Evolutionary conservation across 2,329 filamentous ascomycete genomes (phyloP).

Genomic region (Colletotrichum paranaense): DNA sequence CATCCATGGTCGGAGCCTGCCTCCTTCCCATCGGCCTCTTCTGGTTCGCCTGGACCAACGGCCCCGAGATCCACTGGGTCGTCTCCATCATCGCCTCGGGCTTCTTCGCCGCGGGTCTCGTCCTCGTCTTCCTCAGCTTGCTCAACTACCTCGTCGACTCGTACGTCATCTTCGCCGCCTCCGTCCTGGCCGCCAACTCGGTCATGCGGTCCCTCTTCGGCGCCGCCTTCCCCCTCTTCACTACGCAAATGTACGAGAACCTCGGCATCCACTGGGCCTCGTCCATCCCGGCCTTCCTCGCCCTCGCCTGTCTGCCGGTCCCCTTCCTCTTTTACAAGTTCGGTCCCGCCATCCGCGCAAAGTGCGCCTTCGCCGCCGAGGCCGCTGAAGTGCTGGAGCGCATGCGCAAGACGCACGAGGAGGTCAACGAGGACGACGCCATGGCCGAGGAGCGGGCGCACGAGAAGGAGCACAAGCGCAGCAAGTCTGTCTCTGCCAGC

Average conservation of each 20-base stretch:
- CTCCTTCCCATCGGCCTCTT: conserved; percentile 65
- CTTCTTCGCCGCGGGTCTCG: conserved; percentile 50
- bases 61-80: conserved; percentile 60
- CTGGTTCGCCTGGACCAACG: conserved; percentile 69
- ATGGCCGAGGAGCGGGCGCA: conserved; percentile 32
- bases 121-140: conserved; percentile 65
- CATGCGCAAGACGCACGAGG: conserved; percentile 46
- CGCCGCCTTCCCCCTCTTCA: conserved; percentile 80
- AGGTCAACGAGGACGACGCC: conserved; percentile 31
- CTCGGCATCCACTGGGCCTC: conserved; percentile 82
- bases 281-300: conserved; percentile 79
- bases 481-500: not conserved
- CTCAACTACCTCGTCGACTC: conserved; percentile 68
- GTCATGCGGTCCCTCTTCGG: conserved; percentile 79
- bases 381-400: conserved; percentile 69
- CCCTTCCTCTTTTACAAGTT: conserved; percentile 83
- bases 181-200: conserved; percentile 77
- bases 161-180: conserved; percentile 77
- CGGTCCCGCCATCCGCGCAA: conserved; percentile 60
- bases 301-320: conserved; percentile 77
- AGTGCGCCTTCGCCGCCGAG: conserved; percentile 66
- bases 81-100: conserved; percentile 52
- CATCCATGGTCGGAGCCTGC: conserved; percentile 65
- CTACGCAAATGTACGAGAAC: conserved; percentile 65
- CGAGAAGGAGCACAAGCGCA: conserved; percentile 29